Conservation (phyloP, 2,329 filamentous ascomycete species). For the Gnomoniopsis sp. region DNA sequence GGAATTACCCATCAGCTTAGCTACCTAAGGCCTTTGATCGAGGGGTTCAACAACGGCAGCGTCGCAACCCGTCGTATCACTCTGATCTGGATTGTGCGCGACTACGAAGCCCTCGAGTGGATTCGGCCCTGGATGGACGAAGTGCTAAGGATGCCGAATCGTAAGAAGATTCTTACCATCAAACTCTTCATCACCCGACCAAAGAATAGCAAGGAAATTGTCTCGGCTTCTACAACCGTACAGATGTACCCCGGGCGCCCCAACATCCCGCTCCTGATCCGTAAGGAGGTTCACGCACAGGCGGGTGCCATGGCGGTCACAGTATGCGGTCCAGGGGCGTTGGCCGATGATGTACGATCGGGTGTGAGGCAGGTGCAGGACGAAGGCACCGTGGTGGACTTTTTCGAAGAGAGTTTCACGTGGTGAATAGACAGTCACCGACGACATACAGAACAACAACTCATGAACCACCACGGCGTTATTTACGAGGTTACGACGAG, state of each 20-base stretch:
- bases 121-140: slow-evolving; percentile 79
- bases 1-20: slow-evolving; percentile 95
- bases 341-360: slow-evolving; percentile 72
- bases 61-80: slow-evolving; percentile 78
- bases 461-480: slow-evolving; percentile 13
- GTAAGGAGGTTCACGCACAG: slow-evolving; percentile 77
- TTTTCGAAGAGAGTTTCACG: slow-evolving; percentile 74
- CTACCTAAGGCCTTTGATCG: slow-evolving; percentile 74
- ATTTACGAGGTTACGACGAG: slow-evolving; percentile 12
- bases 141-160: slow-evolving; percentile 73
- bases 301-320: slow-evolving; percentile 86
- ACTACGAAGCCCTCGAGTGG: slow-evolving; percentile 88
- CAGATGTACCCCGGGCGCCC: slow-evolving; percentile 91
- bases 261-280: slow-evolving; percentile 74
- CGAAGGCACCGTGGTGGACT: slow-evolving; percentile 62
- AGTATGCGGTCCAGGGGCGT: slow-evolving; percentile 70
- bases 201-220: slow-evolving; percentile 76
- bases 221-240: slow-evolving; percentile 72
- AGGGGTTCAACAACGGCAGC: slow-evolving; percentile 65
- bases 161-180: slow-evolving; percentile 79
- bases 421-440: slow-evolving; percentile 38
- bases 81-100: slow-evolving; percentile 90
- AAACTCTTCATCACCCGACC: slow-evolving; percentile 89
- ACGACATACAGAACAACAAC: not conserved
- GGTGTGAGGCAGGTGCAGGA: slow-evolving; percentile 64